phyloP scores from a whole-genome alignment of 345 rosid genomes.

The Linum tenue region DNA sequence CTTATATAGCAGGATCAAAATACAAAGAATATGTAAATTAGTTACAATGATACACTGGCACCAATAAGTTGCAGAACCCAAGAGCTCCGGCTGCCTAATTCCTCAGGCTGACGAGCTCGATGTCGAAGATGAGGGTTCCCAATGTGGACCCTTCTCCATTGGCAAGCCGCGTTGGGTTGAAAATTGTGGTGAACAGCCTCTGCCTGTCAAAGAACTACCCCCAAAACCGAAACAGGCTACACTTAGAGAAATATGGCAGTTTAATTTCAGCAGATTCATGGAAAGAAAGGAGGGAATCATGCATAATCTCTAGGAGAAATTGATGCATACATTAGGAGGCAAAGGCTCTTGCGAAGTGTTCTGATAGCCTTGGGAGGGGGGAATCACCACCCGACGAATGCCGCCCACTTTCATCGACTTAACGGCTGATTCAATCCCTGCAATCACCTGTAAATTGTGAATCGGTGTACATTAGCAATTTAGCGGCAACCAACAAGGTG shows the following conservation, averaged over 20 bases:
- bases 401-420: slow-evolving; percentile 73
- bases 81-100: slow-evolving; percentile 10
- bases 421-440: slow-evolving; percentile 63
- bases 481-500: no score
- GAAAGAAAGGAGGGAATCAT: neutral
- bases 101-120: slow-evolving; percentile 55
- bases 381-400: slow-evolving; percentile 56
- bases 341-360: slow-evolving; percentile 69
- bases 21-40: no score
- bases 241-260: neutral
- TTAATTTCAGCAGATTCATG: neutral
- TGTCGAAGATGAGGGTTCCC: slow-evolving; percentile 64
- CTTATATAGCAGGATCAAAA: no score
- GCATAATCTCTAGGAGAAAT: neutral
- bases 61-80: neutral
- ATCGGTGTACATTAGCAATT: slow-evolving; percentile 22
- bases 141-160: slow-evolving; percentile 77
- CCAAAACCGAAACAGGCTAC: slow-evolving; percentile 1
- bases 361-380: slow-evolving; percentile 75
- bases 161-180: slow-evolving; percentile 75
- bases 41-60: no score
- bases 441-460: slow-evolving; percentile 32
- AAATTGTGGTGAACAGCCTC: slow-evolving; percentile 73
- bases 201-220: slow-evolving; percentile 63
- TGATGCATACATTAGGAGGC: slow-evolving; percentile 53